Evolutionary conservation across 129 eudicot genomes (phyloP), one percentile per base, ranked within the genome.

Genomic region (Chrysanthemum seticuspe): DNA sequence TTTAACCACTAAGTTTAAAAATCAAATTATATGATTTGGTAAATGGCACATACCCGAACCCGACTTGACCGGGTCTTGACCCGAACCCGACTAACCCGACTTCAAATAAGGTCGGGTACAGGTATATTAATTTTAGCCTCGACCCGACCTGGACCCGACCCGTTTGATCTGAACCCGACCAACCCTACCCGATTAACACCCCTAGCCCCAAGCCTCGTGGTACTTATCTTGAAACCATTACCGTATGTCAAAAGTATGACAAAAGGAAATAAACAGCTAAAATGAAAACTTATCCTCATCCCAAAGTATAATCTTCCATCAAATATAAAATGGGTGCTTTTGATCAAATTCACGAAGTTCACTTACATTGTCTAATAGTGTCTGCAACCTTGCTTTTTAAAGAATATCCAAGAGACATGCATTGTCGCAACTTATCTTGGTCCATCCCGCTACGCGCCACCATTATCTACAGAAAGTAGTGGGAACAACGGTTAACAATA

Each of bases 371-470:
- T 23, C 98, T 96, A 73, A 87, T 93, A 34, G 97, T 82, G 68
- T 93, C 80, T 10, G 82, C 85, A 60, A 89, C 73, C 80, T 89
- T 89, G 83, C 92, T 89, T 81, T 93, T 89, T 56, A 80, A 86
- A 14, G 98, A 93, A 79, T 93, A 93, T 36, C 97, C 98, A 65
- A 93, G 87, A 19, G 98, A 93, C 98, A 93, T 89, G 84, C 98
- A 93, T 67, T 93, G 96, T 62, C 97, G 86, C 95, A 93, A 78
- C 80, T 87, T 84, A 52, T 93, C 97, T 0, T 90, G 96, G 63
- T 83, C 81, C 98, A 93, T 93, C 52, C 98, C 97, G 31, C 98
- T 97, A 49, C 52, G 97, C 97, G 31, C 98, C 98, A 49, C 98
- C 98, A 73, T 93, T 81, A 83, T 89, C 98, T 93, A 64, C 13